Conservation (phyloP, 805 yeast genomes). For the Ogataea populi-albae region DNA sequence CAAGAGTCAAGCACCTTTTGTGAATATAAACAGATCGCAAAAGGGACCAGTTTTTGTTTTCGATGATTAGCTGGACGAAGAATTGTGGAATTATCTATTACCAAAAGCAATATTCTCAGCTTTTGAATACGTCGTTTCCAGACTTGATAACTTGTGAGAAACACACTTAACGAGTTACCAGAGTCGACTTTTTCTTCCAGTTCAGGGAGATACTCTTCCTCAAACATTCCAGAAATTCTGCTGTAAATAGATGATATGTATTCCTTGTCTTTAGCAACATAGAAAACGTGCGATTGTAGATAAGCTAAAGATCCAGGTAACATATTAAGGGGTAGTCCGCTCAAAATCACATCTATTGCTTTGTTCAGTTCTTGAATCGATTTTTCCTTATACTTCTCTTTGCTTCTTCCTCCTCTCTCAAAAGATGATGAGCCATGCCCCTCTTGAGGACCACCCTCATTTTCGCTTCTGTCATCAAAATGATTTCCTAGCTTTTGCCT, state of each 20-base stretch:
- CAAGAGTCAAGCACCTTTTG: conserved; percentile 6
- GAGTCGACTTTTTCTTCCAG: conserved; percentile 2
- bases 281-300: conserved; percentile 11
- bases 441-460: neutral
- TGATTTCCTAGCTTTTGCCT: neutral
- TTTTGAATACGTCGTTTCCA: conserved; percentile 15
- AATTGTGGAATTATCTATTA: conserved; percentile 18
- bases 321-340: conserved; percentile 4
- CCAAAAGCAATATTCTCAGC: conserved; percentile 11
- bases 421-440: no score
- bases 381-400: conserved; percentile 2
- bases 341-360: conserved; percentile 13
- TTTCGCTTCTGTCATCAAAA: conserved; percentile 1
- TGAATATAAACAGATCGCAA: conserved; percentile 9
- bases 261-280: conserved; percentile 8
- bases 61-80: conserved; percentile 3
- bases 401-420: no score
- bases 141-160: conserved; percentile 6
- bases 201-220: conserved; percentile 9
- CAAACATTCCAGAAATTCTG: conserved; percentile 9
- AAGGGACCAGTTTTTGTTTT: conserved; percentile 7
- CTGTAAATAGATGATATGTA: conserved; percentile 9
- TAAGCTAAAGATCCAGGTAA: conserved; percentile 12
- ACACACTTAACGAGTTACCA: conserved; percentile 3
- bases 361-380: no score